These are phyloP conservation scores for Komagataella pseudopastoris DNA, from an alignment of 805 yeast genomes.

Conservation along the genomic window DNA sequence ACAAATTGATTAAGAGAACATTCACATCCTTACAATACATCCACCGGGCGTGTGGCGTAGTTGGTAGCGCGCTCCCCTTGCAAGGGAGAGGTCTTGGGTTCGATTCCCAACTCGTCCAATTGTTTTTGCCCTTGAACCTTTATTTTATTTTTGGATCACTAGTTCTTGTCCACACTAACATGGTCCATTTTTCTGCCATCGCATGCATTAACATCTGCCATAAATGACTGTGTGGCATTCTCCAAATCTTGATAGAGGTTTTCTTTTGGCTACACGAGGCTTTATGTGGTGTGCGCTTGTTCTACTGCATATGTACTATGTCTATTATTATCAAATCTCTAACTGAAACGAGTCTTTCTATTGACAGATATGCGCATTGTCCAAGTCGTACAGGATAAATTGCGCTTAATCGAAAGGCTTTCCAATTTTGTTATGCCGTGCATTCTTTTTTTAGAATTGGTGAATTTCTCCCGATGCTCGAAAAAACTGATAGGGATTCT, in stretches of 20 bases:
- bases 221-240: not conserved
- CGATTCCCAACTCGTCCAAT: conserved; percentile 11
- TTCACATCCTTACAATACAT: not conserved
- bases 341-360: not conserved
- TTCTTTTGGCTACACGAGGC: not conserved
- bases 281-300: not conserved
- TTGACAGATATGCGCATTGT: not conserved
- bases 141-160: not conserved
- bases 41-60: conserved; percentile 56
- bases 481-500: not conserved
- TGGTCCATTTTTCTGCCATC: no score
- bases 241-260: not conserved
- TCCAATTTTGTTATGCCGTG: not conserved
- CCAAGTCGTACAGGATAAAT: not conserved
- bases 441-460: not conserved
- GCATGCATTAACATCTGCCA: no score
- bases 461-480: not conserved
- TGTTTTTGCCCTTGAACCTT: not conserved
- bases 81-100: conserved; percentile 53
- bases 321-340: not conserved
- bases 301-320: not conserved
- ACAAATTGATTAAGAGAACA: no score
- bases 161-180: not conserved
- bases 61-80: conserved; percentile 63
- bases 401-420: not conserved